Base-by-base conservation (phyloP, 495 filamentous ascomycete genomes). In the Hyaloscypha bicolor region DNA sequence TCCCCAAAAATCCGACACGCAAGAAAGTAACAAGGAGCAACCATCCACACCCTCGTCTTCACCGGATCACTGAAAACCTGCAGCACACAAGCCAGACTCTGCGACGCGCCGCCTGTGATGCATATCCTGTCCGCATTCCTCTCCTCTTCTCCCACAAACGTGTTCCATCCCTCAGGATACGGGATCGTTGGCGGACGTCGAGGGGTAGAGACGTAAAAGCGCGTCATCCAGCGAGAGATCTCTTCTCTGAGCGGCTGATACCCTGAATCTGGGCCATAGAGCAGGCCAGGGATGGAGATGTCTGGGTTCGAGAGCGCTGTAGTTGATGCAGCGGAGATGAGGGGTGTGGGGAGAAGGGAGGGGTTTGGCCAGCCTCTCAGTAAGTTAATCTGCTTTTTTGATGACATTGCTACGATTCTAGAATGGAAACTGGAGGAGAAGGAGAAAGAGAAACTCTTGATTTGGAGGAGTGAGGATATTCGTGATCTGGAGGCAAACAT, bases 1-100 rank as follows among this genome's bases (percentile, higher is more conserved):
- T 96, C 93, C 68, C 91, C 87, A 72, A 97, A 92, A 42, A 95
- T 90, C 6, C 87, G 83, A 73, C 88, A 89, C 0, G 89, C 92
- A 11, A 95, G 80, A 73, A 88, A 90, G 72, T 96, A 97, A 22
- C 89, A 88, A 35, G 94, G 94, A 51, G 88, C 86, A 0, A 92
- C 87, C 76, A 91, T 80, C 89, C 93, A 97, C 29, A 96, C 85
- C 70, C 83, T 85, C 19, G 93, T 97, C 71, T 89, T 91, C 2
- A 80, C 74, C 0, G 92, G 91, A 72, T 96, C 93, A 0, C 92
- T 90, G 67, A 90, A 96, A 21, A 87, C 86, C 71, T 87, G 83
- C 32, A 97, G 79, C 3, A 93, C 76, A 68, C 83, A 88, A 2
- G 88, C 90, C 9, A 97, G 77, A 71, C 86, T 91, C 76, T 94